Base-by-base conservation (phyloP, 2,329 filamentous ascomycete genomes). In the Aspergillus fructus region DNA sequence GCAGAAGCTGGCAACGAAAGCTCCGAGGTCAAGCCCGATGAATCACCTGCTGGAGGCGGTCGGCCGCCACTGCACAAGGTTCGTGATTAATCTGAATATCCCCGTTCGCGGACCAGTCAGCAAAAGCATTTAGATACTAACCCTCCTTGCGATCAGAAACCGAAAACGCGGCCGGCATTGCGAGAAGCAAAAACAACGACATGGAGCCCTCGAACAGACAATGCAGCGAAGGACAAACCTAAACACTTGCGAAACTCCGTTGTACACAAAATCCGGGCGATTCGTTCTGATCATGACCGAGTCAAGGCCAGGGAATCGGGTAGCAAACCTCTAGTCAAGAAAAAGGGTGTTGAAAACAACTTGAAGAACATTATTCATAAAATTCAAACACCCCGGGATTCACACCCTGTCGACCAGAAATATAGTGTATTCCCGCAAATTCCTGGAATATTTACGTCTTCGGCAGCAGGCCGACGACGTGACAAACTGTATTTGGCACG, bases 31-130 rank as follows among this genome's bases (percentile, higher is more conserved):
- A 34, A 37, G 5, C 11, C 42, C 17, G 23, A 46, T 12, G 46
- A 42, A 11, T 41, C 55, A 3, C 46, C 53, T 34, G 49, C 51
- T 23, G 37, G 52, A 12, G 43, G 37, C 15, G 17, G 55, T n/a
- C 24, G 24, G 2, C 50, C 50, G 23, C 30, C 43, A 5, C 17
- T 59, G 13, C 42, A 23, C 7, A 49, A 61, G 52, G 61, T 63
- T 49, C 13, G 55, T 23, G 21, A 23, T n/a, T 4, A 34, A 30
- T 43, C 17, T 41, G 8, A 43, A 46, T 7, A 13, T 17, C 21
- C 19, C 30, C 33, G 23, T 23, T 30, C 34, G 23, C 5, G 5
- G 1, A 17, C 12, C 9, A 8, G 30, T n/a, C 37, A 3, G 8
- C 34, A 27, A 34, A 41, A 51, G 15, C 17, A 15, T 15, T 39